Base-by-base conservation (phyloP, 441 rosid species). In the Isatis lusitanica region DNA sequence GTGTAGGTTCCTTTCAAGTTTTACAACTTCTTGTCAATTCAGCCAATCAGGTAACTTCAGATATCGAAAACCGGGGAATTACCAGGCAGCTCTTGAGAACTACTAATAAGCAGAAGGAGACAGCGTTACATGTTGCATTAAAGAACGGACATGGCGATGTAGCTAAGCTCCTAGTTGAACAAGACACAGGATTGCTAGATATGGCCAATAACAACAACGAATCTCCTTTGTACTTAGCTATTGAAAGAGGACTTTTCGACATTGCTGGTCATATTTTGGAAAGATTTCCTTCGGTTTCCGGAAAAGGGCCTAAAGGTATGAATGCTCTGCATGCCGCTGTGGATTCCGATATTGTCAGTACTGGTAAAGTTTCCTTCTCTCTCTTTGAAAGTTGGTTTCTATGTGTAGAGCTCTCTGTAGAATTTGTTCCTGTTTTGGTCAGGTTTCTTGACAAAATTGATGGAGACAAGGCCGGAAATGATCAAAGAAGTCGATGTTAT, bases 261-360 rank as follows among this genome's bases (percentile, higher is more conserved):
- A 65, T 82, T 47, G 83, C 83, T 5, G 6, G 51, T 1, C 38
- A 36, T n/a, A 76, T 82, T 13, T 50, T 80, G 24, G 64, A 61
- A 28, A 50, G 0, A 1, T 68, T 16, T 26, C 76, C 39, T 16
- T 30, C 28, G 51, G 69, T 43, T 40, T 69, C 53, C 31, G 28
- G 51, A 59, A 26, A 50, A 30, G 84, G 83, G 12, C 43, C 72
- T 43, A 78, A 84, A 13, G 81, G 78, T 7, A 65, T 67, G 83
- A 82, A 82, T 24, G 83, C 80, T 1, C 57, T 82, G 59, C 85
- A 79, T 0, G 82, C 88, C 0, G 83, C 85, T 11, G 70, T 82
- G 38, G 36, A 68, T 16, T 74, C 77, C 0, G 60, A 47, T 44
- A 47, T 6, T 57, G 9, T 64, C 65, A 73, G 7, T 0, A 26